Percentiles rank a stretch among this genome's conserved stretches.
phyloP scores from a whole-genome alignment of 768 basidiomycete genomes.

The Cyclocybe aegerita region DNA sequence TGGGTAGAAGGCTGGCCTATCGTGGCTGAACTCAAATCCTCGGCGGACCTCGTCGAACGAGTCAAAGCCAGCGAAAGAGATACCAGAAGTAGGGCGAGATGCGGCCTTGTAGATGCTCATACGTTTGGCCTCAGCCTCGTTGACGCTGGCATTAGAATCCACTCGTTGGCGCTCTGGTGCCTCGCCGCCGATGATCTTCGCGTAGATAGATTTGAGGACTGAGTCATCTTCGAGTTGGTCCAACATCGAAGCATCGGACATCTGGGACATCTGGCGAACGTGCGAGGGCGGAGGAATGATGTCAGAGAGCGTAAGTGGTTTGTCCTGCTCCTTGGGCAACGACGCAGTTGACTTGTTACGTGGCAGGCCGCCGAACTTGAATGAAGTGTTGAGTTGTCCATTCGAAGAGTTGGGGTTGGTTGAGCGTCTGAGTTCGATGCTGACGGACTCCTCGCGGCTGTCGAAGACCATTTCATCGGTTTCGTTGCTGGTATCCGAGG shows the following conservation, averaged over 20 bases:
- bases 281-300: slow-evolving; percentile 70
- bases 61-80: slow-evolving; percentile 72
- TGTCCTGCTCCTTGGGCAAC: slow-evolving; percentile 17
- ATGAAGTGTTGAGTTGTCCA: slow-evolving; percentile 67
- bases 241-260: slow-evolving; percentile 25
- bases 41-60: slow-evolving; percentile 79
- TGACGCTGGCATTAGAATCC: slow-evolving; percentile 42
- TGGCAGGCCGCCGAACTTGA: slow-evolving; percentile 70
- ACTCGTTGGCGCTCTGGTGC: slow-evolving; percentile 35
- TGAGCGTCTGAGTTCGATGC: not conserved
- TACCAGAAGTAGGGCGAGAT: slow-evolving; percentile 46
- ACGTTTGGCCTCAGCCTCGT: slow-evolving; percentile 14
- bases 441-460: not conserved
- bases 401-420: slow-evolving; percentile 47
- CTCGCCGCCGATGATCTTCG: slow-evolving; percentile 34
- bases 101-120: slow-evolving; percentile 24
- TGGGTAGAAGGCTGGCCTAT: slow-evolving; percentile 67
- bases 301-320: slow-evolving; percentile 63
- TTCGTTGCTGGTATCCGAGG: not conserved
- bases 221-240: slow-evolving; percentile 47
- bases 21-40: slow-evolving; percentile 70
- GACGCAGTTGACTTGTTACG: slow-evolving; percentile 20
- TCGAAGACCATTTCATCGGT: slow-evolving; percentile 6
- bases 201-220: slow-evolving; percentile 54
- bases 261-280: slow-evolving; percentile 43